phyloP scores from a whole-genome alignment of 371 early-diverging fungal species.

The Mortierella sp. region DNA sequence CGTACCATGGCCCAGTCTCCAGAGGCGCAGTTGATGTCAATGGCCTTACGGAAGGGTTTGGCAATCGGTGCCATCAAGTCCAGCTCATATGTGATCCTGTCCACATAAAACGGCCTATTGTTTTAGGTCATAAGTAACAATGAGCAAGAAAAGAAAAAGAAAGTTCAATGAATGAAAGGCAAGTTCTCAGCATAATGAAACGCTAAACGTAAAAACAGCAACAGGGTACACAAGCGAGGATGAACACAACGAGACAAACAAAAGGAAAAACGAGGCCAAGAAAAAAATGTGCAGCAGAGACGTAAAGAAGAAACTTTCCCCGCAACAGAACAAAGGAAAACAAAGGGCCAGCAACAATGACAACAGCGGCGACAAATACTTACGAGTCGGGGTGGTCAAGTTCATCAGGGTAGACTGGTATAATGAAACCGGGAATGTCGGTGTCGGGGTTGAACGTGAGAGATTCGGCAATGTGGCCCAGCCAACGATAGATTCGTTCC shows the following conservation, averaged over 20 bases:
- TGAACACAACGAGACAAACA: neutral
- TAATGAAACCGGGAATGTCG: constrained; percentile 35
- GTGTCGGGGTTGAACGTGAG: constrained; percentile 38
- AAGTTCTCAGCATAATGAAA: neutral
- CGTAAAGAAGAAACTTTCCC: neutral
- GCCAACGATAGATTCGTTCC: constrained; percentile 37
- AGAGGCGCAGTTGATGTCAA: constrained; percentile 44
- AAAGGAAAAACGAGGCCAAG: neutral
- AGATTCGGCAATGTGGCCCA: constrained; percentile 21
- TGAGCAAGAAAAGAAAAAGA: neutral
- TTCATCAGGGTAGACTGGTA: constrained; percentile 43
- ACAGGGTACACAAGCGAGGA: too few relatives aligned
- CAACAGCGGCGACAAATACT: neutral
- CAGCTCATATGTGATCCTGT: constrained; percentile 51
- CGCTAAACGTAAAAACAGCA: neutral
- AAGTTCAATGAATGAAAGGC: neutral
- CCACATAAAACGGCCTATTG: constrained; percentile 37
- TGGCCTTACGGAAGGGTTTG: constrained; percentile 40
- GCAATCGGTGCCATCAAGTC: constrained; percentile 46
- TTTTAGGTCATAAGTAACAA: too few relatives aligned
- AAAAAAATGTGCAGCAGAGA: neutral
- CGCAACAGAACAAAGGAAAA: too few relatives aligned
- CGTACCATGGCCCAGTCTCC: constrained; percentile 55
- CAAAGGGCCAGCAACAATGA: neutral
- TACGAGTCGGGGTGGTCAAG: constrained; percentile 37